Conservation (phyloP, 164 flowering plant genomes). For the Tetracentron sinense region DNA sequence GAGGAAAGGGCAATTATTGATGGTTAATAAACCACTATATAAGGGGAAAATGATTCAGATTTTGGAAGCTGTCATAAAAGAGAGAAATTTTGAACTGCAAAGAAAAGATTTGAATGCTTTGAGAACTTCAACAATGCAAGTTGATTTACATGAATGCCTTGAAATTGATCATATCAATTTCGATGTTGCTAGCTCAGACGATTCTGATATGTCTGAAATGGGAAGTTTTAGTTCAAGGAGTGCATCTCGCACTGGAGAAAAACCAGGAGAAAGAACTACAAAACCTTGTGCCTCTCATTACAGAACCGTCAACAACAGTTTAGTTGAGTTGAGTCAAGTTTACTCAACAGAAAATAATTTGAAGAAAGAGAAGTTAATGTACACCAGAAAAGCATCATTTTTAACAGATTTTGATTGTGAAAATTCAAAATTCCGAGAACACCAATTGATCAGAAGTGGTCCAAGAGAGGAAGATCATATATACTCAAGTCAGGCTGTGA, state of each 20-base stretch:
- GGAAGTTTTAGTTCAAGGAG: constrained; percentile 13
- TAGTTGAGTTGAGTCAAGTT: constrained; percentile 31
- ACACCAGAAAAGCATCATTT: constrained; percentile 16
- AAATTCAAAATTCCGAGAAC: constrained; percentile 15
- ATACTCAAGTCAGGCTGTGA: constrained; percentile 17
- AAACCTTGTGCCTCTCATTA: constrained; percentile 19
- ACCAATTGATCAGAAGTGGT: constrained; percentile 11
- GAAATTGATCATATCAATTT: constrained; percentile 56
- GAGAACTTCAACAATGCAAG: constrained; percentile 22
- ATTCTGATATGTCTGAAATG: constrained; percentile 48
- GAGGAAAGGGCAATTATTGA: constrained; percentile 62
- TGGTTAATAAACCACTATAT: constrained; percentile 79
- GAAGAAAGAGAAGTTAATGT: background rate
- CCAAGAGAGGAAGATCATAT: constrained; percentile 21
- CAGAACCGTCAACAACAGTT: constrained; percentile 23
- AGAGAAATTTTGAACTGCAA: constrained; percentile 38
- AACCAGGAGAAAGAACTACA: constrained; percentile 14
- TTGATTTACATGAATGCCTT: constrained; percentile 53
- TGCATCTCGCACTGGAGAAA: constrained; percentile 20
- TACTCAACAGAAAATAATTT: constrained; percentile 19
- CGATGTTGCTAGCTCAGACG: constrained; percentile 59
- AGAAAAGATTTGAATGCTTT: constrained; percentile 20
- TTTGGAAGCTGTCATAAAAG: constrained; percentile 58
- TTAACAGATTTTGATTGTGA: constrained; percentile 6
- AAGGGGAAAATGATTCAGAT: constrained; percentile 82